phyloP scores from a whole-genome alignment of 805 yeast genomes.

The Ogataea methylovora region DNA sequence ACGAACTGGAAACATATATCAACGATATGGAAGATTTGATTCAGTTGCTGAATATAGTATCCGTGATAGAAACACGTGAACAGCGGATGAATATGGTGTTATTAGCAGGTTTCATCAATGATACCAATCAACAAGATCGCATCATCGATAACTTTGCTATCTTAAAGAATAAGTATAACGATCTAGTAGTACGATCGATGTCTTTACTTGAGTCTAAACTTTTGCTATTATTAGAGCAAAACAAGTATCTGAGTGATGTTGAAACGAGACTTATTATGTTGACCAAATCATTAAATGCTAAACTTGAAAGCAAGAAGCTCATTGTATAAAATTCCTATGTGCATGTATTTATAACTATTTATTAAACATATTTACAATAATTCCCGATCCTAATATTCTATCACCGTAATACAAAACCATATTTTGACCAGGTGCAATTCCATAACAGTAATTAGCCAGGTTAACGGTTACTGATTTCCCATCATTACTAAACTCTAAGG shows the following conservation, averaged over 20 bases:
- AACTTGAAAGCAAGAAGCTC: no score
- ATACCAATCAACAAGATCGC: background rate
- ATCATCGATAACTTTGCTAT: conserved; percentile 6
- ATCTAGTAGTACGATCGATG: conserved; percentile 10
- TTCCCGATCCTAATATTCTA: conserved; percentile 61
- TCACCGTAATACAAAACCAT: conserved; percentile 65
- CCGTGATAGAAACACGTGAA: background rate
- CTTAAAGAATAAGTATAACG: conserved; percentile 6
- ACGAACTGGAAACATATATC: conserved; percentile 4
- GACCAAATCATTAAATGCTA: no score
- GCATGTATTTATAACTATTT: conserved; percentile 3
- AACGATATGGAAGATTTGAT: conserved; percentile 8
- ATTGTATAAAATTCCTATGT: background rate
- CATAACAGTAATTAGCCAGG: conserved; percentile 45
- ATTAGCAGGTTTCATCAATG: background rate
- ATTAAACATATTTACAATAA: conserved; percentile 17
- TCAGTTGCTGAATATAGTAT: background rate
- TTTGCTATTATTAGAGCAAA: conserved; percentile 11
- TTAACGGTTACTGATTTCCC: conserved; percentile 23
- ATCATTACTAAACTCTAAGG: conserved; percentile 10
- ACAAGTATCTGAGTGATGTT: conserved; percentile 5
- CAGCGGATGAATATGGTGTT: background rate
- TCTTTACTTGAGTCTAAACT: conserved; percentile 11
- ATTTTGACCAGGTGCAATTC: conserved; percentile 87
- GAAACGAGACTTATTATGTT: conserved; percentile 3